phyloP scores from a whole-genome alignment of 306 rosid species.

The Trifolium repens region DNA sequence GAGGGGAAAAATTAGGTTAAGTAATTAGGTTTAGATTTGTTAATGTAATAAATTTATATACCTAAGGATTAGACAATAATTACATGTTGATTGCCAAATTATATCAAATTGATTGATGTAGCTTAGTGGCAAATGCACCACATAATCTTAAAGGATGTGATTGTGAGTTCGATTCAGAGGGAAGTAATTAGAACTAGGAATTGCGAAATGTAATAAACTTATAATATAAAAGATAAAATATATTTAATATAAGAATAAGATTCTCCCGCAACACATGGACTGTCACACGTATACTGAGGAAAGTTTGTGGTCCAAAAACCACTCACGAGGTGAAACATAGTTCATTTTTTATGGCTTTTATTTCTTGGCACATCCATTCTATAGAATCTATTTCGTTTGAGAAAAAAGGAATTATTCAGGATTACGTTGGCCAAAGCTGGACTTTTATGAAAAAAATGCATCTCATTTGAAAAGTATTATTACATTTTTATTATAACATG shows the following conservation, averaged over 20 bases:
- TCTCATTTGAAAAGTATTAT: not conserved
- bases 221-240: too few species aligned
- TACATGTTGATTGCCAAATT: too few species aligned
- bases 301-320: conserved; percentile 48
- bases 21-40: too few species aligned
- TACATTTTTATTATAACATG: conserved; percentile 4
- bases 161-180: too few species aligned
- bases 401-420: conserved; percentile 8
- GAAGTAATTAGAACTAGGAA: too few species aligned
- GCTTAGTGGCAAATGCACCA: too few species aligned
- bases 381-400: conserved; percentile 20
- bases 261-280: conserved; percentile 43
- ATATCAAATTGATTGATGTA: too few species aligned
- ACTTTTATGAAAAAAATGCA: not conserved
- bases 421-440: conserved; percentile 2
- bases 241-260: conserved; percentile 35
- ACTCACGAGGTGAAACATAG: conserved; percentile 8
- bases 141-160: too few species aligned
- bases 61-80: too few species aligned
- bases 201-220: too few species aligned
- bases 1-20: too few species aligned
- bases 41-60: too few species aligned
- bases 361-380: conserved; percentile 18
- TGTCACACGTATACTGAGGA: conserved; percentile 18
- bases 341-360: not conserved